Conservation (phyloP, 2,329 filamentous ascomycete genomes). For the Gyromitra esculenta region DNA sequence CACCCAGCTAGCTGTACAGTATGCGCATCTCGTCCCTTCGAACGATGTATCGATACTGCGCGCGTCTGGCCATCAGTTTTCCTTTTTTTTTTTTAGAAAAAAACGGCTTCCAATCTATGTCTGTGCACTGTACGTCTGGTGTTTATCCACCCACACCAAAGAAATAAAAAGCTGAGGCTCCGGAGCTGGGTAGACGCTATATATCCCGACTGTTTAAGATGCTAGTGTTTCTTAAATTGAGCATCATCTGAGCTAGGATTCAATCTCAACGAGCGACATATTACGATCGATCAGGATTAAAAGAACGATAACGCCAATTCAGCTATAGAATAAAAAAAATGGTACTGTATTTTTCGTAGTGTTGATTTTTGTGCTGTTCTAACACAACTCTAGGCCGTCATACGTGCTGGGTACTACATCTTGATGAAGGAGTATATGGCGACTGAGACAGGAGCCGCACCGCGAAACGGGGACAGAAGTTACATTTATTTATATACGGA, state of each 20-base stretch:
- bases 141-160: slow-evolving; percentile 37
- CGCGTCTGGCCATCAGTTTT: too few relatives aligned
- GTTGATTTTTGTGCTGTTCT: slow-evolving; percentile 6
- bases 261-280: slow-evolving; percentile 1
- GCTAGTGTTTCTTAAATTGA: slow-evolving; percentile 18
- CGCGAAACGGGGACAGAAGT: background rate
- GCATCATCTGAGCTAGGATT: slow-evolving; percentile 6
- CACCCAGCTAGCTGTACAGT: slow-evolving; percentile 9
- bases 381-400: slow-evolving; percentile 5
- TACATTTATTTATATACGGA: slow-evolving; percentile 7
- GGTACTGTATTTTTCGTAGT: slow-evolving; percentile 5
- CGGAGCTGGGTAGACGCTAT: slow-evolving; percentile 2
- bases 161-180: slow-evolving; percentile 22
- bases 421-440: background rate
- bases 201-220: slow-evolving; percentile 18
- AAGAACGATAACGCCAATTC: background rate
- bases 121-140: slow-evolving; percentile 7
- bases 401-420: background rate
- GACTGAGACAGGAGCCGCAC: slow-evolving; percentile 4
- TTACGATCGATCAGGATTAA: slow-evolving; percentile 2
- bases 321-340: slow-evolving; percentile 8
- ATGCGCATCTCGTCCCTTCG: slow-evolving; percentile 7
- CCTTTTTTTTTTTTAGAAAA: too few relatives aligned
- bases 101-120: too few relatives aligned
- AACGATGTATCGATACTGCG: background rate